Conservation (phyloP, 768 basidiomycete genomes). For the Tylopilus balloui region DNA sequence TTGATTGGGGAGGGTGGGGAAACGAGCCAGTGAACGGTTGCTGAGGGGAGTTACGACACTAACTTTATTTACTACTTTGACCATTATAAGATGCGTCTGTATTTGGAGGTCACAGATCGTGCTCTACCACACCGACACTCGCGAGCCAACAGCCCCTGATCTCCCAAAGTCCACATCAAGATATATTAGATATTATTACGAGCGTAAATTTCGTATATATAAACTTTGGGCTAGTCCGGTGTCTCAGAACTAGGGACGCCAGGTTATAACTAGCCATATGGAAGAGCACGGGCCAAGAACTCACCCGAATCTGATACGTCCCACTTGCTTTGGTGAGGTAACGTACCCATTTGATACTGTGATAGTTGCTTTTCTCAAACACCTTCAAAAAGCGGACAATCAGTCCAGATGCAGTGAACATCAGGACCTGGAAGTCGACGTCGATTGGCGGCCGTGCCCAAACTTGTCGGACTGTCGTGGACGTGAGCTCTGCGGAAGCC, state of each 20-base stretch:
- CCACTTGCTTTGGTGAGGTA: conserved; percentile 94
- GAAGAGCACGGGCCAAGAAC: conserved; percentile 29
- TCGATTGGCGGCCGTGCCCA: conserved; percentile 99
- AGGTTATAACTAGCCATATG: background rate
- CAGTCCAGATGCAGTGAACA: conserved; percentile 96
- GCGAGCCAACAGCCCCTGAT: background rate
- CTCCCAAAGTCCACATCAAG: conserved; percentile 11
- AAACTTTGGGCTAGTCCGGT: conserved; percentile 3
- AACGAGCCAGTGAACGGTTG: conserved; percentile 11
- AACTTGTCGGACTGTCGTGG: conserved; percentile 88
- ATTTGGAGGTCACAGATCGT: conserved; percentile 23
- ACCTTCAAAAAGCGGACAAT: conserved; percentile 97
- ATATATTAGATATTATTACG: conserved; percentile 27
- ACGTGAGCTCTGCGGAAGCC: conserved; percentile 77
- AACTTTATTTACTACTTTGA: background rate
- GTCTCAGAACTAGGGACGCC: conserved; percentile 25
- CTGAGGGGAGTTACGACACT: conserved; percentile 22
- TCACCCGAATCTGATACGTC: conserved; percentile 87
- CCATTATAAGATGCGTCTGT: conserved; percentile 20
- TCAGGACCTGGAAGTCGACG: conserved; percentile 97
- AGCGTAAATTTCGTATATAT: conserved; percentile 24
- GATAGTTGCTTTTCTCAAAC: conserved; percentile 93
- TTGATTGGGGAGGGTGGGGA: conserved; percentile 3
- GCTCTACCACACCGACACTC: background rate
- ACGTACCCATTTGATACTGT: conserved; percentile 93